A percentile compares a stretch with the other conserved stretches of the same genome.
Evolutionary conservation across 2,329 filamentous ascomycete species (phyloP).

Genomic region (Pseudogymnoascus pannorum): DNA sequence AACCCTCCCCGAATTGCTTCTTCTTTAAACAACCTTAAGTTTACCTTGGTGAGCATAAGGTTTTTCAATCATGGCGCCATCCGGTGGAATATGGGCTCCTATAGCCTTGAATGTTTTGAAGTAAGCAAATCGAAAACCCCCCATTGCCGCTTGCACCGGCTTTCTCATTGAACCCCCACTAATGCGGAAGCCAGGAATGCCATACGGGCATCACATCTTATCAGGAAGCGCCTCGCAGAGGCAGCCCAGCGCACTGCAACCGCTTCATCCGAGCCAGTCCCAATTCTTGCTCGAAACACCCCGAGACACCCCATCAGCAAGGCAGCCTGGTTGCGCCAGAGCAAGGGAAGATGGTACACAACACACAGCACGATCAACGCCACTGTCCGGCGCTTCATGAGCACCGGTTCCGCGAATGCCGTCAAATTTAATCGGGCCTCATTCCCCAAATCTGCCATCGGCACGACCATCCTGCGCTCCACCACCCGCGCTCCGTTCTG

Average conservation of each 20-base stretch:
- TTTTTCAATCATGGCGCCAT: slow-evolving; percentile 24
- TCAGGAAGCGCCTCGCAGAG: slow-evolving; percentile 38
- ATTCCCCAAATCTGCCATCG: slow-evolving; percentile 49
- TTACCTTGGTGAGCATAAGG: neutral
- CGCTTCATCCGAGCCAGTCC: slow-evolving; percentile 42
- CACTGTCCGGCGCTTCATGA: slow-evolving; percentile 34
- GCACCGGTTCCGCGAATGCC: slow-evolving; percentile 25
- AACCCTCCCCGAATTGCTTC: neutral
- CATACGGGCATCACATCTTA: slow-evolving; percentile 38
- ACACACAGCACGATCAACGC: slow-evolving; percentile 48
- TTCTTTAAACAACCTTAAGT: slow-evolving; percentile 4
- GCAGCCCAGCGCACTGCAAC: slow-evolving; percentile 34
- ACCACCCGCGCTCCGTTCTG: slow-evolving; percentile 79
- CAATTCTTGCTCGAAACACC: slow-evolving; percentile 49
- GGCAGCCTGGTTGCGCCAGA: slow-evolving; percentile 55
- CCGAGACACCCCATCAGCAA: slow-evolving; percentile 49
- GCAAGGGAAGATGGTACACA: slow-evolving; percentile 56
- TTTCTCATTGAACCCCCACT: slow-evolving; percentile 12
- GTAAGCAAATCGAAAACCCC: slow-evolving; percentile 20
- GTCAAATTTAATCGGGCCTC: slow-evolving; percentile 42
- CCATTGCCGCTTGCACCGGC: slow-evolving; percentile 13
- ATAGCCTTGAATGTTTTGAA: slow-evolving; percentile 27
- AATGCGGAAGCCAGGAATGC: slow-evolving; percentile 32
- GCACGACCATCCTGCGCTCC: slow-evolving; percentile 50
- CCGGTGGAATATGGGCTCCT: slow-evolving; percentile 26